Base-by-base conservation (phyloP, 139 green algal species). In the Chlamydomonas sp. region DNA sequence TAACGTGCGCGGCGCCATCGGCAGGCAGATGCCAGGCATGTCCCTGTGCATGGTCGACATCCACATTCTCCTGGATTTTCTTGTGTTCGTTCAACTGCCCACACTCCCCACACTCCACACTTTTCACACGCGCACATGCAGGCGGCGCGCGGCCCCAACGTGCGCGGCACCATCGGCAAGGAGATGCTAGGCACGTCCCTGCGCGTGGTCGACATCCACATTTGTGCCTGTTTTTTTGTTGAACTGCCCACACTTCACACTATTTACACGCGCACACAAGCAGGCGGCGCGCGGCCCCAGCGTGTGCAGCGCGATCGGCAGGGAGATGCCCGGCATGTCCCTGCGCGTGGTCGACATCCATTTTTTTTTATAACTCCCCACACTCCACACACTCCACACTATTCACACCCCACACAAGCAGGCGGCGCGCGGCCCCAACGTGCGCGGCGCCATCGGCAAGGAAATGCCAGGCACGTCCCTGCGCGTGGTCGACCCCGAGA, bases 311-410 rank as follows among this genome's bases (percentile, higher is more conserved):
- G 84, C 67, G 8, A 88, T 96, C 58, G 92, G 91, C 31, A 31
- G 72, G 57, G 76, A 86, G 26, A 77, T 87, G 2, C 86, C 87
- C 2, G 88, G 83, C 73, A 97, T 90, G 3, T 35, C 83, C 33
- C 24, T 97, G 22, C 71, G 79, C 26, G 80, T 96, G 36, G 92
- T 97, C n/a, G 81, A 96, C 75, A n/a, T n/a, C n/a, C n/a, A n/a
- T n/a, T n/a, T n/a, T n/a, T 34, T 70, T 38, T 26, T 59, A 5
- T 59, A 34, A 31, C n/a, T n/a, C n/a, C n/a, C n/a, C n/a, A n/a
- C n/a, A n/a, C n/a, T n/a, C n/a, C n/a, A n/a, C n/a, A n/a, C n/a
- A n/a, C n/a, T n/a, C n/a, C n/a, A n/a, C n/a, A n/a, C n/a, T n/a
- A n/a, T n/a, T n/a, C n/a, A n/a, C n/a, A n/a, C n/a, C n/a, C n/a